Evolutionary conservation across 306 rosid genomes (phyloP), one percentile per base, ranked within the genome.

Genomic region (Sicyos baderoa): DNA sequence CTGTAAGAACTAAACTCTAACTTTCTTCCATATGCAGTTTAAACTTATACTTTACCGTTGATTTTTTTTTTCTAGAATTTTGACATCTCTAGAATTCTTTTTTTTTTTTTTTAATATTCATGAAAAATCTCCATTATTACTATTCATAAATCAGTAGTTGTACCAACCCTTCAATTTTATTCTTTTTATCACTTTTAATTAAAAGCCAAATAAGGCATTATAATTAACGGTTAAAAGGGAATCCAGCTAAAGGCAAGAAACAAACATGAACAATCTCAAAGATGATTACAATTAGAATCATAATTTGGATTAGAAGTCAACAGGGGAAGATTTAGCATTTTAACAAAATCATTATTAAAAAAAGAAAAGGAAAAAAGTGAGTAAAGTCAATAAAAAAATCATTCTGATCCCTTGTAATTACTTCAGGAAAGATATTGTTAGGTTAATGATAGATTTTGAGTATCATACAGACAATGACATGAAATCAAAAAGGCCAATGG

Each of bases 401-500:
- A 55, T 21, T 45, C 15, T 54, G 60, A 71, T 19, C 10, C 21
- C 22, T 32, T 66, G 55, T 47, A 66, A 66, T 66, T 66, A 66
- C 71, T 71, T 71, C 15, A 53, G 47, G 55, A 32, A 59, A 74
- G 50, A 15, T 75, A 74, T 75, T 23, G 76, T 76, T 77, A 74
- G 77, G 74, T 70, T 50, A 49, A 64, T 47, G 44, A 49, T 75
- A 69, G 77, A 78, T 75, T 64, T 71, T 68, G 19, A 66, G 69
- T 18, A 60, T 76, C 79, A 74, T 58, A 74, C 55, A 22, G 85
- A 84, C 52, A 63, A 62, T 55, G 85, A 81, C 88, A 55, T 75
- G 56, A 13, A 73, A 32, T 53, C 32, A 60, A 54, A 14, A 14
- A 45, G 40, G 7, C 12, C 9, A 25, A 51, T 32, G 56, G 68